These are phyloP conservation scores for Aureobasidium sp. DNA, from an alignment of 2,329 filamentous ascomycete species.

Conservation along the genomic window DNA sequence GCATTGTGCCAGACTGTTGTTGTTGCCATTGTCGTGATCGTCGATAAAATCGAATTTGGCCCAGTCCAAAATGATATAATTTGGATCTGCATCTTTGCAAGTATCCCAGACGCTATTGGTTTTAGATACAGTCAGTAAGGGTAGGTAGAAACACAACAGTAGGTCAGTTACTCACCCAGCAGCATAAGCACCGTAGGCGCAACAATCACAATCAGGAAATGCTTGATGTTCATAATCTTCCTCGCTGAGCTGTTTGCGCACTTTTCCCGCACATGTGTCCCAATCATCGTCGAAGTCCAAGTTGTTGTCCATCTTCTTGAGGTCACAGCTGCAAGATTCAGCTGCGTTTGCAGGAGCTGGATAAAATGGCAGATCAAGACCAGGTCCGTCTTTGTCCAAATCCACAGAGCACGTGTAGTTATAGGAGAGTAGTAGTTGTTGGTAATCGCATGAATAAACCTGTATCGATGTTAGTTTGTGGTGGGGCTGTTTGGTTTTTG, in stretches of 20 bases:
- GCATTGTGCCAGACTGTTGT: not conserved
- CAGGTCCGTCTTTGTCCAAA: not conserved
- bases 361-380: constrained; percentile 1
- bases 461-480: not conserved
- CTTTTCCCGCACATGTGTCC: too few relatives aligned
- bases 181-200: not conserved
- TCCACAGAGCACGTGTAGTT: not conserved
- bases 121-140: too few relatives aligned
- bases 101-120: not conserved
- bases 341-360: not conserved
- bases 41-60: not conserved
- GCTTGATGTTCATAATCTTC: not conserved
- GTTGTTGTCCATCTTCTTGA: too few relatives aligned
- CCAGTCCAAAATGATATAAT: not conserved
- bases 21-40: not conserved
- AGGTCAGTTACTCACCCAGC: not conserved
- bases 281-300: too few relatives aligned
- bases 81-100: not conserved
- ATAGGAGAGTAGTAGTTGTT: not conserved
- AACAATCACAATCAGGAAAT: not conserved
- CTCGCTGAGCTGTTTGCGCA: not conserved
- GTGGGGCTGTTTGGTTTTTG: too few relatives aligned
- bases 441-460: constrained; percentile 18
- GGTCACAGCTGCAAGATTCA: constrained; percentile 3
- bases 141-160: too few relatives aligned